Base-by-base conservation (phyloP, 2,329 filamentous ascomycete species). In the Sporothrix brunneoviolacea region DNA sequence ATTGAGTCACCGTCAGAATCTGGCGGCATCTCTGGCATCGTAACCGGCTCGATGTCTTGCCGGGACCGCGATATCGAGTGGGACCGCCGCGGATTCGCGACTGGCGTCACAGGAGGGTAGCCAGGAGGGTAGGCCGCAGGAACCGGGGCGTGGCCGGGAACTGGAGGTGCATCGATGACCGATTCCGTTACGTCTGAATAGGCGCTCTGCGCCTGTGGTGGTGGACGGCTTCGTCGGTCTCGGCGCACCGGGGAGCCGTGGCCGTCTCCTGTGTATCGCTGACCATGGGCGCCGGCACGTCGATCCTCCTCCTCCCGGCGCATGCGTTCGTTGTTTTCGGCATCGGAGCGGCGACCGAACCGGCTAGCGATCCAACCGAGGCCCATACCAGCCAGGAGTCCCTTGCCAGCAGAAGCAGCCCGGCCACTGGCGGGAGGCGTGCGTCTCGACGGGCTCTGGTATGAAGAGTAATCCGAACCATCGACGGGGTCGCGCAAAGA, bases 241-340 rank as follows among this genome's bases (percentile, higher is more conserved):
- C 66, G 68, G 42, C 75, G 68, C 0, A 70, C 64, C 2, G 78
- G 74, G 15, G 74, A 74, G 3, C 71, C 69, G 53, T 76, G 72
- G 22, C 83, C 83, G 62, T 90, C 86, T 24, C 80, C 85, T 3
- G 85, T 88, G 54, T 80, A 88, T 58, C 74, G 74, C 19, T 82
- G 79, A n/a, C 76, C 73, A 28, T 76, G 75, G 32, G 77, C 79
- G 5, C 86, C 77, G 19, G 80, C 77, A 48, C 80, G 75, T 57
- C 70, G 67, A 35, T 75, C 73, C 44, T 74, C 76, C 53, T 76
- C 75, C 48, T 69, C 68, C 51, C 61, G 70, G 54, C 61, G 70
- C 53, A 69, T 62, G 45, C 69, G 69, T 24, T 73, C 68, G 57
- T 79, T 68, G 63, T 84, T 74, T 12, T 49, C 38, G 18, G 37